Base-by-base conservation (phyloP, 2,329 filamentous ascomycete species). In the Ophiostoma quercus region DNA sequence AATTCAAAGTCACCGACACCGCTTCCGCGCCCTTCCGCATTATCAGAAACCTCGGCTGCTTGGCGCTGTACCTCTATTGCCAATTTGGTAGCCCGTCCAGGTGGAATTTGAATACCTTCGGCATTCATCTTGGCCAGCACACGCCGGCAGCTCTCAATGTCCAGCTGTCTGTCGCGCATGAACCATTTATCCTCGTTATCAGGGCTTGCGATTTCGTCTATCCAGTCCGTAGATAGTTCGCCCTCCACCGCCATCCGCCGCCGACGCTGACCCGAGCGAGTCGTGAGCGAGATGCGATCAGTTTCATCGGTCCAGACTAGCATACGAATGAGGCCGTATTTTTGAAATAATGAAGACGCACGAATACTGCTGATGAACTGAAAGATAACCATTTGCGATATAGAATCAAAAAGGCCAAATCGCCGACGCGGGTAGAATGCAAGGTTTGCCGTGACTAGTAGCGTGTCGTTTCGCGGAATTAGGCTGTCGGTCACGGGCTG, bases 281-380 rank as follows among this genome's bases (percentile, higher is more conserved):
- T 90, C 8, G 97, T 71, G 0, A 92, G 74, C 1, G 77, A 72
- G 7, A 78, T 75, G 73, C 87, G 87, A 70, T 92, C 89, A 0
- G 85, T 81, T 62, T 88, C 82, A 1, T 85, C 83, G 3, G 88
- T 75, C 88, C 93, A 94, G 54, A 94, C 77, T 0, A 98, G 83
- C 82, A 94, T 89, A 67, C 93, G 88, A 2, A 96, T 88, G 22
- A 89, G 84, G 2, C 94, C 94, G 76, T 92, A 94, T 37, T 83
- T 82, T 74, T 97, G 90, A 74, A 96, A 86, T 0, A 90, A 81
- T 0, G 82, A 78, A 67, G 87, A 82, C 2, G 82, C 80, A 72
- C 87, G 83, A 69, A 91, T 85, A 67, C 84, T 82, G 62, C 79
- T 80, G 74, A 89, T 81, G 70, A 92, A 84, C 75, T 91, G 87